Conservation (phyloP, 768 basidiomycete species). For the Sistotremastrum suecicum region DNA sequence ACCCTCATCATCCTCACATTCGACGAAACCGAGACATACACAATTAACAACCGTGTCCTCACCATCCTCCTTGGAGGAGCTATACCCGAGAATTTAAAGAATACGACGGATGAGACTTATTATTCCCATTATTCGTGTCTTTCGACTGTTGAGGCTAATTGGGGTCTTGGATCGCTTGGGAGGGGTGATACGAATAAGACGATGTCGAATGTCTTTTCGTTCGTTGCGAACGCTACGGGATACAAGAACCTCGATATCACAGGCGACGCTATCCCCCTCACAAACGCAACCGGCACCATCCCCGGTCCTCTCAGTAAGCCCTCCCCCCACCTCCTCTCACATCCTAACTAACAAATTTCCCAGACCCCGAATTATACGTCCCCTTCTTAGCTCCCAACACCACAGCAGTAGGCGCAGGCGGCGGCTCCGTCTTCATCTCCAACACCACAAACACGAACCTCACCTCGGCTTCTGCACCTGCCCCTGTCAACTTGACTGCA, state of each 20-base stretch:
- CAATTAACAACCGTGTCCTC: constrained; percentile 33
- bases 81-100: constrained; percentile 26
- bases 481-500: constrained; percentile 28
- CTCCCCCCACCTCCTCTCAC: background rate
- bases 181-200: constrained; percentile 39
- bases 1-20: constrained; percentile 51
- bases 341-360: too few relatives aligned
- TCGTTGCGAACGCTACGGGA: constrained; percentile 32
- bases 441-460: constrained; percentile 20
- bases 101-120: constrained; percentile 36
- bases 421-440: constrained; percentile 25
- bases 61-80: constrained; percentile 30
- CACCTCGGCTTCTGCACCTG: constrained; percentile 19
- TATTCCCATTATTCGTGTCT: constrained; percentile 50
- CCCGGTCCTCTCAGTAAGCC: constrained; percentile 26
- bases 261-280: constrained; percentile 14
- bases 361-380: constrained; percentile 20
- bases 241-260: constrained; percentile 26
- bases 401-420: constrained; percentile 25
- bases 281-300: constrained; percentile 27
- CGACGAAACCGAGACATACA: constrained; percentile 35
- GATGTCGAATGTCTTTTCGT: constrained; percentile 34
- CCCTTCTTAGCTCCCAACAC: constrained; percentile 32
- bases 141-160: constrained; percentile 44
- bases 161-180: constrained; percentile 46